Base-by-base conservation (phyloP, 2,329 filamentous ascomycete species). In the Dryadomyces quercivorus region DNA sequence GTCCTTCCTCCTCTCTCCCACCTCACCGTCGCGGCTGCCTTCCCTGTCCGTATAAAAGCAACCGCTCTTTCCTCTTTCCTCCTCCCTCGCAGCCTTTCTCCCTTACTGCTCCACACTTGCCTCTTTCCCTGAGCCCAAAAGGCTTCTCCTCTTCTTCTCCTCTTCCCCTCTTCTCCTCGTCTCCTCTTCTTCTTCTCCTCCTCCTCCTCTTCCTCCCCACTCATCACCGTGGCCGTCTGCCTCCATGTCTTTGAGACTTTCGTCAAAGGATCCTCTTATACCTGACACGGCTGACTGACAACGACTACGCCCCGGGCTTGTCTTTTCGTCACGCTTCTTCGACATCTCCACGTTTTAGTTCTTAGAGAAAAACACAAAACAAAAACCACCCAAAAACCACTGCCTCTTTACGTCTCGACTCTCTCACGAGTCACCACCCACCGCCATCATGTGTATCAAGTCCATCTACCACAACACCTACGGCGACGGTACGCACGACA, bases 281-380 rank as follows among this genome's bases (percentile, higher is more conserved):
- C 63, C 63, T 59, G 65, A 68, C 61, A 65, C 66, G 57, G 66
- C 67, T 56, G 67, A 66, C 59, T 68, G 65, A 69, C 59, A 55
- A 44, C 16, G 42, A 44, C 42, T 18, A 44, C 42, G 21, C 21
- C 43, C 47, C 42, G 12, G 34, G 10, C 34, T 12, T 45, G 16
- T 26, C 22, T 38, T 22, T n/a, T 44, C 52, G n/a, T 22, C 49
- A 18, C 38, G 20, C 38, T 38, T 26, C 9, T 34, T 26, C 31
- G 7, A n/a, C 31, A 31, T 31, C 26, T n/a, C n/a, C 6, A 36
- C 10, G 4, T 3, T 40, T 40, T 16, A 40, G 36, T 40, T 40
- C 15, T 10, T 13, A 46, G 4, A 6, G 5, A 44, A 8, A n/a
- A 44, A 20, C 42, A 44, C n/a, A n/a, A n/a, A n/a, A 18, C 42